phyloP scores from a whole-genome alignment of 331 rosid genomes.

The Pyracantha coccinea region DNA sequence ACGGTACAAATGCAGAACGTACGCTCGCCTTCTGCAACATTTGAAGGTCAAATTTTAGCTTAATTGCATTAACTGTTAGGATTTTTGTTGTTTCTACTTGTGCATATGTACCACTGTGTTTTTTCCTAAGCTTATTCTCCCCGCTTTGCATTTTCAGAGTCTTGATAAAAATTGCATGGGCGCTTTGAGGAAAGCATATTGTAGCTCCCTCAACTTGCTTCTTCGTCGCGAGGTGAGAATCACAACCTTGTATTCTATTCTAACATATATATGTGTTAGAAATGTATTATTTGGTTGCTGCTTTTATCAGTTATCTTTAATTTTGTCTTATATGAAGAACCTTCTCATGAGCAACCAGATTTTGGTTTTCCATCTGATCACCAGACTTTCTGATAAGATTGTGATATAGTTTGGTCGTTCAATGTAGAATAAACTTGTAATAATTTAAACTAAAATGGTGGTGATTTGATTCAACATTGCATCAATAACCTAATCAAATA shows the following conservation, averaged over 20 bases:
- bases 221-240: slow-evolving; percentile 86
- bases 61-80: slow-evolving; percentile 3
- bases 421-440: background rate
- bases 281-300: background rate
- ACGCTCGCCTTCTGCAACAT: slow-evolving; percentile 86
- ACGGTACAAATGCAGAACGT: slow-evolving; percentile 88
- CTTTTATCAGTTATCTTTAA: background rate
- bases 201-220: slow-evolving; percentile 88
- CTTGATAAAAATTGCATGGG: slow-evolving; percentile 80
- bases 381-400: background rate
- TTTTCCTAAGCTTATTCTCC: slow-evolving; percentile 3
- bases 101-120: background rate
- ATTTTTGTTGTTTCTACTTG: background rate
- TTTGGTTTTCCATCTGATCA: background rate
- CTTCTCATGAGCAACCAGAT: background rate
- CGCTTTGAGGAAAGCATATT: slow-evolving; percentile 69
- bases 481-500: background rate
- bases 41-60: slow-evolving; percentile 53
- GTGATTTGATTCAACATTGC: background rate
- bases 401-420: background rate
- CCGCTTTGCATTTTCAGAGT: slow-evolving; percentile 42
- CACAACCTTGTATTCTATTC: slow-evolving; percentile 15
- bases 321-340: background rate
- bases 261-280: background rate
- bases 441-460: background rate